Evolutionary conservation across 140 eudicot species (phyloP).

Genomic region (Oenanthe javanica): DNA sequence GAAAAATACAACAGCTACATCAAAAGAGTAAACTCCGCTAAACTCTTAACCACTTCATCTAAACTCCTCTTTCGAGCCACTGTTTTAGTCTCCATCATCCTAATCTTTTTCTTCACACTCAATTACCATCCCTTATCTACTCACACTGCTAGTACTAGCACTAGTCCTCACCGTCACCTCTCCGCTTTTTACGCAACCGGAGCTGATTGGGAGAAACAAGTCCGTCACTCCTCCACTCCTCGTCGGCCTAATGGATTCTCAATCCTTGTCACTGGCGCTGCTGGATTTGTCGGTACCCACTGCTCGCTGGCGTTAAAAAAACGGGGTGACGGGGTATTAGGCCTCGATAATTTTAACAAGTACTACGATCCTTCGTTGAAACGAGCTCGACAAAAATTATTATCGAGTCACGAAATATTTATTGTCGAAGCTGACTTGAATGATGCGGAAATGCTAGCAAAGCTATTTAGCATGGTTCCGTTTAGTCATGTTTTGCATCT

Average conservation of each 20-base stretch:
- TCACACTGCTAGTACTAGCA: constrained; percentile 34
- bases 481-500: constrained; percentile 57
- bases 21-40: constrained; percentile 61
- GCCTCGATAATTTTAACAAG: constrained; percentile 62
- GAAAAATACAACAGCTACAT: constrained; percentile 76
- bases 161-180: constrained; percentile 48
- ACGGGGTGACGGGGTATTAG: constrained; percentile 73
- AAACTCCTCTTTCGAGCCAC: constrained; percentile 78
- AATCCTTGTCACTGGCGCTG: constrained; percentile 73
- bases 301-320: constrained; percentile 54
- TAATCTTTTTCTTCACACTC: constrained; percentile 62
- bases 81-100: constrained; percentile 45
- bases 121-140: constrained; percentile 49
- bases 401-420: constrained; percentile 31
- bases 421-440: constrained; percentile 66
- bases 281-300: constrained; percentile 74
- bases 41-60: constrained; percentile 67
- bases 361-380: constrained; percentile 73
- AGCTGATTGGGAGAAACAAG: constrained; percentile 61
- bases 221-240: constrained; percentile 57
- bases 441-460: constrained; percentile 38
- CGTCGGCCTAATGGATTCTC: constrained; percentile 48
- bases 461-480: constrained; percentile 58
- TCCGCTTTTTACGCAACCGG: constrained; percentile 55
- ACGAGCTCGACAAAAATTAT: constrained; percentile 47